These are phyloP conservation scores for Vitis rupestris DNA, from an alignment of 164 flowering plant species.

Conservation along the genomic window DNA sequence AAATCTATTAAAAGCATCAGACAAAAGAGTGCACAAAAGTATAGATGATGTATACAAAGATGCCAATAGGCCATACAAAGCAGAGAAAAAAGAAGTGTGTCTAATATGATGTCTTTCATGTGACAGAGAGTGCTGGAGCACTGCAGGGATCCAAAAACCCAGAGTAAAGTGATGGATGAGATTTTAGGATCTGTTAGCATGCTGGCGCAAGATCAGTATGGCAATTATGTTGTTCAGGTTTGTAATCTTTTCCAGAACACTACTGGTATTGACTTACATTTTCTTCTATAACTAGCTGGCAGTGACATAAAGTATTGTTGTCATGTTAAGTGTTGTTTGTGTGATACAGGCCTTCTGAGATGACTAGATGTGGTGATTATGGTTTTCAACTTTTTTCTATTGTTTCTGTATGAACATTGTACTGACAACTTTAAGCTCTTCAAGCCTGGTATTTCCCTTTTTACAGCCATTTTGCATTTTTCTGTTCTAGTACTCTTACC, in stretches of 20 bases:
- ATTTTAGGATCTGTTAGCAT: slow-evolving; percentile 72
- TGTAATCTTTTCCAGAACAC: slow-evolving; percentile 4
- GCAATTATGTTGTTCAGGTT: slow-evolving; percentile 91
- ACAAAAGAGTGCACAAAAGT: no score
- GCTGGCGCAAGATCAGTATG: slow-evolving; percentile 90
- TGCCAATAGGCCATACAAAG: no score
- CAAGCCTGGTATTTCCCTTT: no score
- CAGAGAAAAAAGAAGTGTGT: not conserved
- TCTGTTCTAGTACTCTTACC: no score
- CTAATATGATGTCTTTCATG: slow-evolving; percentile 4
- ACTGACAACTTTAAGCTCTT: no score
- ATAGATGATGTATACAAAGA: no score
- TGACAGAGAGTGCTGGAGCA: slow-evolving; percentile 86
- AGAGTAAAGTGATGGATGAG: slow-evolving; percentile 62
- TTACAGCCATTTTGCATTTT: no score
- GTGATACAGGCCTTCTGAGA: not conserved
- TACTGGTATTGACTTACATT: not conserved
- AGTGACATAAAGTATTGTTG: not conserved
- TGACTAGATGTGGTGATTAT: not conserved
- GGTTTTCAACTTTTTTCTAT: not conserved
- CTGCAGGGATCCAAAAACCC: slow-evolving; percentile 54
- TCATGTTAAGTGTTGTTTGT: not conserved
- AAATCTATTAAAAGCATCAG: no score
- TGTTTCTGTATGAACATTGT: no score
- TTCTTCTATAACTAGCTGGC: not conserved